Base-by-base conservation (phyloP, 345 rosid species). In the Brassica cretica region DNA sequence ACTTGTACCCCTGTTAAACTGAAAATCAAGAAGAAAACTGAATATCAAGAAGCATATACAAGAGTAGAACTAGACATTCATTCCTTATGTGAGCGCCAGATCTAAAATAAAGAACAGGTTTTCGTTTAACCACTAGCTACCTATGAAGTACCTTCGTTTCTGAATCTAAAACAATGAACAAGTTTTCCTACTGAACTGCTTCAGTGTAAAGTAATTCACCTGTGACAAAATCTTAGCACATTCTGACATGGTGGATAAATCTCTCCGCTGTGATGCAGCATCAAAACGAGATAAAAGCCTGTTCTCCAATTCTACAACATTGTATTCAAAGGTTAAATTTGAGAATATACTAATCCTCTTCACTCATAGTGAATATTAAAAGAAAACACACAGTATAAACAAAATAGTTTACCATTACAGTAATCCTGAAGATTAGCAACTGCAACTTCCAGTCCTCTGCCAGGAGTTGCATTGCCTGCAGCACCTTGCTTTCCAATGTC, bases 1-100 rank as follows among this genome's bases (percentile, higher is more conserved):
- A 85, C 99, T 96, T 1, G 98, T 93, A 66, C 99, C 99, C 88
- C 97, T 85, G 86, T 93, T 96, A 84, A 93, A 96, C 99, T 96
- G 93, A 84, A 82, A 73, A 65, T 58, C 66, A 81, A 73, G 72
- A 70, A 71, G 10, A 19, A 14, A 70, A 61, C 32, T 56, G 30
- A 64, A 58, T 67, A 74, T 44, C 68, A 64, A 70, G 66, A 79
- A 70, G 56, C 21, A 58, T 30, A 19, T 70, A 64, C 25, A 68
- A 79, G 58, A 63, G 64, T 33, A 74, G 56, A 70, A 33, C 39
- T 6, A 24, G n/a, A n/a, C n/a, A n/a, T n/a, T n/a, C n/a, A n/a
- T n/a, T n/a, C n/a, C n/a, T n/a, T n/a, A n/a, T n/a, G n/a, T n/a
- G n/a, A n/a, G n/a, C n/a, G n/a, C n/a, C n/a, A n/a, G n/a, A n/a